Percentiles rank a stretch among this genome's conserved stretches.
These are phyloP conservation scores for Penicillium sp. DNA, from an alignment of 2,329 filamentous ascomycete species.

Conservation along the genomic window DNA sequence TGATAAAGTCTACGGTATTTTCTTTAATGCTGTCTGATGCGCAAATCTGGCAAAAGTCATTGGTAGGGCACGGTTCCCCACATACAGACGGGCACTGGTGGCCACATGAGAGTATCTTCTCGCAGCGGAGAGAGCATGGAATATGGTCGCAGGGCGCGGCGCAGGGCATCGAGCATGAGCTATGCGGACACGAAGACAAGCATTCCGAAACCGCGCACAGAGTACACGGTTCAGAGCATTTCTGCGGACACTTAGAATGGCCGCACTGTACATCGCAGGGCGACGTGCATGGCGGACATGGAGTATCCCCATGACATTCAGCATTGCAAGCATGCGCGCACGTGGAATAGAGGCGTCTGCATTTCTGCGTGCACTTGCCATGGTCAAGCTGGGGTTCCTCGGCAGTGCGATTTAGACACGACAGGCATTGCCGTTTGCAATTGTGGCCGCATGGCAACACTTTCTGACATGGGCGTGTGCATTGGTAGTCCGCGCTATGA, in stretches of 20 bases:
- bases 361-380: conserved; percentile 46
- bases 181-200: conserved; percentile 61
- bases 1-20: conserved; percentile 61
- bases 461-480: conserved; percentile 53
- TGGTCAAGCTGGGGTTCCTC: conserved; percentile 50
- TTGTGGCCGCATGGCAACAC: conserved; percentile 62
- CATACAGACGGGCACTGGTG: conserved; percentile 70
- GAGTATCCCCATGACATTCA: conserved; percentile 56
- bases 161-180: conserved; percentile 60
- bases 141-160: conserved; percentile 70
- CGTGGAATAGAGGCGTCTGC: conserved; percentile 56
- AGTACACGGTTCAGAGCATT: conserved; percentile 64
- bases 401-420: conserved; percentile 49
- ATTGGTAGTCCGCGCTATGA: conserved; percentile 48
- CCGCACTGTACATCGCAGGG: conserved; percentile 62
- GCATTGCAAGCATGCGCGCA: conserved; percentile 62
- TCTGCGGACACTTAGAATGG: conserved; percentile 61
- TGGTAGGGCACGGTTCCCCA: conserved; percentile 64
- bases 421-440: conserved; percentile 56
- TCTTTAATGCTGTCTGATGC: conserved; percentile 48
- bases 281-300: conserved; percentile 35
- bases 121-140: conserved; percentile 67
- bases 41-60: conserved; percentile 63
- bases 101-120: conserved; percentile 58
- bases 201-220: conserved; percentile 64